Evolutionary conservation across 345 rosid genomes (phyloP).

Genomic region (Eutrema heterophyllum): DNA sequence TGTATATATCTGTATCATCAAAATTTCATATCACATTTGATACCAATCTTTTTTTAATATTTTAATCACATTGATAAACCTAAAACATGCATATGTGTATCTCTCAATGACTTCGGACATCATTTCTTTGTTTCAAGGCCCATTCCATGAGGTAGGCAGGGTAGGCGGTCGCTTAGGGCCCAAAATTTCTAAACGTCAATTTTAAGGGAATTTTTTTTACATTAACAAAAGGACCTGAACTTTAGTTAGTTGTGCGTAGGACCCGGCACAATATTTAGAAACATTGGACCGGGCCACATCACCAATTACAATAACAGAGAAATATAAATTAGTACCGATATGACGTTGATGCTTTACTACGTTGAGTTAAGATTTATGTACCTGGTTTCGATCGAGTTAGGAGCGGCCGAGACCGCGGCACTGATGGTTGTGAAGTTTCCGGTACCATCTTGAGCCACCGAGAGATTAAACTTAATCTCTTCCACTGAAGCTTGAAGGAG

Average conservation of each 20-base stretch:
- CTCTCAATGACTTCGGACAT: not conserved
- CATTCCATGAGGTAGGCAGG: too few relatives aligned
- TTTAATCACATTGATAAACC: too few relatives aligned
- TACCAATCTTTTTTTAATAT: too few relatives aligned
- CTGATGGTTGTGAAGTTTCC: slow-evolving; percentile 58
- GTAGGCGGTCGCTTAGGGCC: too few relatives aligned
- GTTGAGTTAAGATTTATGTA: slow-evolving; percentile 5
- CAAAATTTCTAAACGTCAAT: too few relatives aligned
- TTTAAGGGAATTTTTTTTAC: too few relatives aligned
- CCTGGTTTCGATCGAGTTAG: slow-evolving; percentile 63
- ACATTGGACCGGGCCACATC: not conserved
- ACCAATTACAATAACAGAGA: not conserved
- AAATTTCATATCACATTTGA: not conserved
- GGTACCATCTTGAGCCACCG: slow-evolving; percentile 70
- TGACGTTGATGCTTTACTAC: not conserved
- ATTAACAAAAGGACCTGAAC: too few relatives aligned
- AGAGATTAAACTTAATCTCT: slow-evolving; percentile 37
- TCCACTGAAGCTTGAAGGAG: slow-evolving; percentile 38
- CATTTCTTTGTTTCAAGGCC: not conserved
- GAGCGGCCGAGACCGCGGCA: slow-evolving; percentile 73
- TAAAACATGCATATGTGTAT: too few relatives aligned
- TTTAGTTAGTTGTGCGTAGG: too few relatives aligned
- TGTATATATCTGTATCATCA: not conserved
- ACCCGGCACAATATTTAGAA: too few relatives aligned
- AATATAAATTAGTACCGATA: not conserved